Percentiles rank a stretch among this genome's conserved stretches.
Conservation (phyloP, 805 yeast species). For the Blastobotrys peoriensis region DNA sequence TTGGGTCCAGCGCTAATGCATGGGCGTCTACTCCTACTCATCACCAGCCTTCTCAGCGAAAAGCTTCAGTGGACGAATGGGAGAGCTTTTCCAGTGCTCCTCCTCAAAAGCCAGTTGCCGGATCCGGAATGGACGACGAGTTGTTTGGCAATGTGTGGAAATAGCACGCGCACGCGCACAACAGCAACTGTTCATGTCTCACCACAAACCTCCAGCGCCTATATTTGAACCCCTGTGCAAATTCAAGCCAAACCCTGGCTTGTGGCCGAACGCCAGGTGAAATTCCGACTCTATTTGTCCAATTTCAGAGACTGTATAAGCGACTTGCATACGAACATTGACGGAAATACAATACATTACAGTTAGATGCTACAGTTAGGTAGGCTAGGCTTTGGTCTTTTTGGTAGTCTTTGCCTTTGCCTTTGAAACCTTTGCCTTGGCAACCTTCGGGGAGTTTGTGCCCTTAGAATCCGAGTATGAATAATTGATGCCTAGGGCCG, state of each 20-base stretch:
- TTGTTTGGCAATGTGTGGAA: constrained; percentile 35
- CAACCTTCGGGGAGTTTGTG: constrained; percentile 9
- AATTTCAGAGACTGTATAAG: too few species aligned
- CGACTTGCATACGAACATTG: too few species aligned
- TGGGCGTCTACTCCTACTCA: constrained; percentile 14
- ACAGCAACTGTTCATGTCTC: background rate
- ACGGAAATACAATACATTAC: constrained; percentile 1
- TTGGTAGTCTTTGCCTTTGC: constrained; percentile 9
- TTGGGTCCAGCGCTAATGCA: constrained; percentile 4
- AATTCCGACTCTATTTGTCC: too few species aligned
- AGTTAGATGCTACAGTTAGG: too few species aligned
- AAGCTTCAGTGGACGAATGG: constrained; percentile 18
- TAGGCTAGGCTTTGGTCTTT: constrained; percentile 7
- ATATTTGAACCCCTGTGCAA: too few species aligned
- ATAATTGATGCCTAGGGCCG: constrained; percentile 54
- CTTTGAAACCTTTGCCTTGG: constrained; percentile 7
- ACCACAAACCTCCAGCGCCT: too few species aligned
- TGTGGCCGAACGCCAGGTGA: too few species aligned
- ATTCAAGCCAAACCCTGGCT: too few species aligned
- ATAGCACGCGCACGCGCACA: constrained; percentile 11
- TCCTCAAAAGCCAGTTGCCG: constrained; percentile 16
- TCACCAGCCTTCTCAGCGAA: constrained; percentile 2
- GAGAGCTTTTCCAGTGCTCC: constrained; percentile 19
- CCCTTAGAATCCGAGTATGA: constrained; percentile 8
- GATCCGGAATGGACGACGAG: constrained; percentile 27